Evolutionary conservation across 2,329 filamentous ascomycete species (phyloP).

Genomic region (Nannizzia gypsea): DNA sequence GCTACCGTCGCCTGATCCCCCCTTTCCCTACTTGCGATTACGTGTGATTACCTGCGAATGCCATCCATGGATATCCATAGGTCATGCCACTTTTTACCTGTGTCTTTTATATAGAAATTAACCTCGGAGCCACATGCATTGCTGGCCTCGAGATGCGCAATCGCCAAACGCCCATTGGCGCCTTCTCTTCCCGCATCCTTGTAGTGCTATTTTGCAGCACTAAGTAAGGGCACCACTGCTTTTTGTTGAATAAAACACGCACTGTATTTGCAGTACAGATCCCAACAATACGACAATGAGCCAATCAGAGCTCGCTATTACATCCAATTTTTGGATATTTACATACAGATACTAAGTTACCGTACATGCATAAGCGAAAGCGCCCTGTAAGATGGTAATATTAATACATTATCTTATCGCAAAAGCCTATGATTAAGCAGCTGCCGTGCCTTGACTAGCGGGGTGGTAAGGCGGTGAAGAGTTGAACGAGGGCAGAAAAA

Average conservation of each 20-base stretch:
- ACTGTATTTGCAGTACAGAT: not conserved
- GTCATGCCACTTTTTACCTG: not conserved
- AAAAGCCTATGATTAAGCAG: not conserved
- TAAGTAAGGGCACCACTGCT: not conserved
- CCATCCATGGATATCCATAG: not conserved
- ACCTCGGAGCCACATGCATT: not conserved
- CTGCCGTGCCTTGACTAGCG: not conserved
- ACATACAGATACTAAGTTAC: not conserved
- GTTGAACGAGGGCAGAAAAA: not conserved
- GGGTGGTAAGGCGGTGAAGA: not conserved
- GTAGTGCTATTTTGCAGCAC: not conserved
- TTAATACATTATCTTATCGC: not conserved
- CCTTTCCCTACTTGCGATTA: too few relatives aligned
- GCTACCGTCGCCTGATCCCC: too few relatives aligned
- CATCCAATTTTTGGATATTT: not conserved
- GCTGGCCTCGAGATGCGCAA: not conserved
- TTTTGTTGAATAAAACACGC: slow-evolving; percentile 3
- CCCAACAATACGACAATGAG: not conserved
- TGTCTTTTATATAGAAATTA: not conserved
- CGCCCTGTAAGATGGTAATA: not conserved
- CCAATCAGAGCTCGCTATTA: not conserved
- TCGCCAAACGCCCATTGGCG: not conserved
- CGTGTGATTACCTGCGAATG: too few relatives aligned
- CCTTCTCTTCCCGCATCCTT: not conserved
- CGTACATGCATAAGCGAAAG: not conserved